phyloP scores from a whole-genome alignment of 108 stramenopile species.

The Cyclotella baltica region DNA sequence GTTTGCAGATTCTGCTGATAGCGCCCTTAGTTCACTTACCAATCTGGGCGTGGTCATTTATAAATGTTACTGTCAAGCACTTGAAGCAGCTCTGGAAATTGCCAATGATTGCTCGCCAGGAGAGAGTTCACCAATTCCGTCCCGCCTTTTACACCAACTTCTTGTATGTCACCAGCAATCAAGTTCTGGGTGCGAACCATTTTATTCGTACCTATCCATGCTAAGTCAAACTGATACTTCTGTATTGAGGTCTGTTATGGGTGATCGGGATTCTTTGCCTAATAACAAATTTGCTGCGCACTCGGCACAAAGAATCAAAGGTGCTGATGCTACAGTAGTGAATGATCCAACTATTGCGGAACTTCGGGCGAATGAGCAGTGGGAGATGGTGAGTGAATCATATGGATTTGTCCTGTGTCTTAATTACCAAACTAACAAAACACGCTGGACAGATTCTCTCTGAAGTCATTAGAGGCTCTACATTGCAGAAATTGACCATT shows the following conservation, averaged over 20 bases:
- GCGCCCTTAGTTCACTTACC: constrained; percentile 55
- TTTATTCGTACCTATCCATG: constrained; percentile 20
- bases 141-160: constrained; percentile 26
- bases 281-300: constrained; percentile 33
- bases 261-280: constrained; percentile 1
- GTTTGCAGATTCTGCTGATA: constrained; percentile 48
- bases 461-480: constrained; percentile 57
- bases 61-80: constrained; percentile 39
- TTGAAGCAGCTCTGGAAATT: constrained; percentile 21
- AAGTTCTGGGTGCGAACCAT: constrained; percentile 25
- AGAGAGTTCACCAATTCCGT: constrained; percentile 14
- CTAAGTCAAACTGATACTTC: constrained; percentile 32
- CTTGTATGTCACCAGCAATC: constrained; percentile 30
- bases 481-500: constrained; percentile 24
- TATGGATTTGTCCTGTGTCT: not conserved
- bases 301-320: constrained; percentile 56
- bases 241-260: constrained; percentile 25
- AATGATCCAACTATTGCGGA: constrained; percentile 53
- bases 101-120: not conserved
- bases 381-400: constrained; percentile 59
- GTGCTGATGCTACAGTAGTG: constrained; percentile 38
- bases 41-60: constrained; percentile 52
- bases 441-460: constrained; percentile 45
- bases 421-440: not conserved
- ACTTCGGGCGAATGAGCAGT: constrained; percentile 76